Evolutionary conservation across 768 basidiomycete species (phyloP).

Genomic region (Mycena olivaceomarginata): DNA sequence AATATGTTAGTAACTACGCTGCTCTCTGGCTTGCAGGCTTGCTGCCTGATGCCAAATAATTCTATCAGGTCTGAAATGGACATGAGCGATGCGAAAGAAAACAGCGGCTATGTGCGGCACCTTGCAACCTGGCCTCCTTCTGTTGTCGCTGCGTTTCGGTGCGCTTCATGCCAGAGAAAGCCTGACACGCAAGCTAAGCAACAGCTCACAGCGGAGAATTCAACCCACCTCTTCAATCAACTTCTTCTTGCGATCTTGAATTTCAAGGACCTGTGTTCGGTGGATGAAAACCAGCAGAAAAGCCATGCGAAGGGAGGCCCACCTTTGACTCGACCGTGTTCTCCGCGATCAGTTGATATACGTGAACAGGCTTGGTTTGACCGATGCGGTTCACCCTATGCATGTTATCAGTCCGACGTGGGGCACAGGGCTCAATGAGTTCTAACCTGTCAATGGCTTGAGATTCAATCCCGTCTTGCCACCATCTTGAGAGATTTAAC

Average conservation of each 20-base stretch:
- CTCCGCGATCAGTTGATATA: constrained; percentile 94
- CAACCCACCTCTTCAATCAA: constrained; percentile 81
- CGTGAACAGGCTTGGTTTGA: constrained; percentile 88
- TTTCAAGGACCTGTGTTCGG: constrained; percentile 76
- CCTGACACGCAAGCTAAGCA: constrained; percentile 63
- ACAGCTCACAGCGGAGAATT: neutral
- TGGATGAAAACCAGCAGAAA: neutral
- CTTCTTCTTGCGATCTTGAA: constrained; percentile 90
- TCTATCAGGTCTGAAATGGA: constrained; percentile 73
- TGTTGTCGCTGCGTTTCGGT: constrained; percentile 86
- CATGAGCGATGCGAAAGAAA: neutral
- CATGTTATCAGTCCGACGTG: constrained; percentile 51
- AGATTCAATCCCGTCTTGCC: constrained; percentile 92
- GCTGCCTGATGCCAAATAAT: constrained; percentile 67
- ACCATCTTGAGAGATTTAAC: constrained; percentile 72
- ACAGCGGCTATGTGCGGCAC: constrained; percentile 57
- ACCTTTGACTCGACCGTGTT: constrained; percentile 93
- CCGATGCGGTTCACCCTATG: constrained; percentile 86
- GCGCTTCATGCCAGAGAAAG: constrained; percentile 88
- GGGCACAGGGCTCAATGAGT: neutral
- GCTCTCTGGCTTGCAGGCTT: constrained; percentile 46
- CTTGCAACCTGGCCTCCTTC: constrained; percentile 89
- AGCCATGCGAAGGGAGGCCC: neutral
- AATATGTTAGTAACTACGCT: constrained; percentile 15
- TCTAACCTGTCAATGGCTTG: constrained; percentile 76